Conservation (phyloP, 768 basidiomycete species). For the Hericium rajendrae region DNA sequence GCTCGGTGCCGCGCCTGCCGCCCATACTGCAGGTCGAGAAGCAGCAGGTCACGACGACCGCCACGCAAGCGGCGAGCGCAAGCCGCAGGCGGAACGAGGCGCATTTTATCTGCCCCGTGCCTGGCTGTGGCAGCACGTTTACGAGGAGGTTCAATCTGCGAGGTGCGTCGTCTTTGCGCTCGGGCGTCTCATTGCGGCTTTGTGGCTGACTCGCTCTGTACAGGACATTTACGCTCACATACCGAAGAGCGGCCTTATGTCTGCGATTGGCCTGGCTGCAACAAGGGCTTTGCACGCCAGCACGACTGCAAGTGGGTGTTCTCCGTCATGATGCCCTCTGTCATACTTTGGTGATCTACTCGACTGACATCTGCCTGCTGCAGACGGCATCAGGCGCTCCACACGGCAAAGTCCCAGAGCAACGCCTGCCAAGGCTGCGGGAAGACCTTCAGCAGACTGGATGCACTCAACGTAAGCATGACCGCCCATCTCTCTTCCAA, state of each 20-base stretch:
- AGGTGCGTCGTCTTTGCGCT: slow-evolving; percentile 35
- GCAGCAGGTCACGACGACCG: slow-evolving; percentile 90
- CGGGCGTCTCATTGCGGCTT: not conserved
- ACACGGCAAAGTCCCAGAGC: slow-evolving; percentile 69
- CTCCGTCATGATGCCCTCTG: not conserved
- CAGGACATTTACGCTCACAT: slow-evolving; percentile 89
- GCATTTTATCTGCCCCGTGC: slow-evolving; percentile 53
- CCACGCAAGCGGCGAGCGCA: slow-evolving; percentile 86
- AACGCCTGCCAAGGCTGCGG: slow-evolving; percentile 89
- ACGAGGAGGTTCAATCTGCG: slow-evolving; percentile 84
- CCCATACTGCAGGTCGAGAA: slow-evolving; percentile 88
- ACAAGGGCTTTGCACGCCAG: slow-evolving; percentile 90
- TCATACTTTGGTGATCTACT: not conserved
- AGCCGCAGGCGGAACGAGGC: slow-evolving; percentile 86
- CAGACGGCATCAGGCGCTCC: slow-evolving; percentile 86
- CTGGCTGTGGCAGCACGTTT: slow-evolving; percentile 30
- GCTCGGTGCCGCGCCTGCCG: slow-evolving; percentile 47
- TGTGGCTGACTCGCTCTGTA: slow-evolving; percentile 6
- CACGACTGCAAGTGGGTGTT: slow-evolving; percentile 89
- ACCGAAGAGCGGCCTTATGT: slow-evolving; percentile 93
- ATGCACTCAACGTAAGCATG: slow-evolving; percentile 83
- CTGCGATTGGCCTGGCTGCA: slow-evolving; percentile 90
- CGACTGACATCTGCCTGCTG: slow-evolving; percentile 4
- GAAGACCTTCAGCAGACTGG: slow-evolving; percentile 89
- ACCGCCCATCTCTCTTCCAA: slow-evolving; percentile 15